Base-by-base conservation (phyloP, 345 rosid genomes). In the Pugionium cornutum region DNA sequence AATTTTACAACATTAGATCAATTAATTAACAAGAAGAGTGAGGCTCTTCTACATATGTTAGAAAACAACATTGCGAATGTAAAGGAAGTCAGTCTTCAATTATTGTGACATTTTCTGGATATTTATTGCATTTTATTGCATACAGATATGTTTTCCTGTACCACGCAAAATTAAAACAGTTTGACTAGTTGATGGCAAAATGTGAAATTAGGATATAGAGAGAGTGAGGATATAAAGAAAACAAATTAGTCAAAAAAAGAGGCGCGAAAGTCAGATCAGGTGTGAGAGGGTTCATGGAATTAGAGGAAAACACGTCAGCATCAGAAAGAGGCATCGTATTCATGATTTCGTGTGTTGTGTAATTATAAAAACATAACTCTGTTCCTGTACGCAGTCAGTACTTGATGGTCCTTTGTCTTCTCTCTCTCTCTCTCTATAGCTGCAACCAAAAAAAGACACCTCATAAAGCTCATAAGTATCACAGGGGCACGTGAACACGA, bases 181-280 rank as follows among this genome's bases (percentile, higher is more conserved):
- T 18, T 18, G 18, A 18, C 18, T 18, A 18, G 58, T 1, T 11
- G 39, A 33, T 27, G 46, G 67, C 48, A 27, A 35, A 54, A 66
- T 37, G 60, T 51, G 31, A 64, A 41, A 6, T 18, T 18, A 41
- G 37, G 5, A 41, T 1, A 9, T 2, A 41, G 37, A 41, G 44
- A 47, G 10, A 32, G 29, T 31, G 9, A 33, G 4, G 31, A 18
- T 37, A 2, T 1, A 6, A 55, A 47, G 47, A 57, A 25, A 58
- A 47, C 66, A 62, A 70, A 37, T 18, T 18, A 70, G 68, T 53
- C 29, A 62, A 62, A 62, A 70, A 70, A 70, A 62, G 63, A 70
- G 75, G 69, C 75, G 75, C 69, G 69, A 70, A 70, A 62, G 75
- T 62, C 56, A 70, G 75, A 39, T 62, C 75, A 70, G 68, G 62